A percentile compares a stretch with the other conserved stretches of the same genome.
Evolutionary conservation across 129 eudicot species (phyloP).

Genomic region (Centaurea solstitialis): DNA sequence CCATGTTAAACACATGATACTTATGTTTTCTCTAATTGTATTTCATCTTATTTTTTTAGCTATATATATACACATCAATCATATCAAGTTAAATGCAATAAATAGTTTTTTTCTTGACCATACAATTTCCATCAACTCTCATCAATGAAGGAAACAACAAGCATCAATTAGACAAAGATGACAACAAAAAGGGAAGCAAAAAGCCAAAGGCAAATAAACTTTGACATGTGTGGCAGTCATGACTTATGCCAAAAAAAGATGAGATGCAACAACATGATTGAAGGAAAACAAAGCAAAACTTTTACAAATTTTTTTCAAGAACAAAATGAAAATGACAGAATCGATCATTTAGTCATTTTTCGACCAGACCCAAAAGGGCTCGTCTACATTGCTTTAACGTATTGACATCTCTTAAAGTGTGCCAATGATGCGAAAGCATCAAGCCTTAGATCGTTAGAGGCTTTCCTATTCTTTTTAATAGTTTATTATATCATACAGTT

Average conservation of each 20-base stretch:
- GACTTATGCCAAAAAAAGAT: background rate
- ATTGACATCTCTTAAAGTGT: background rate
- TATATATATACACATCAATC: background rate
- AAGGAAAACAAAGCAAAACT: background rate
- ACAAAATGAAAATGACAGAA: background rate
- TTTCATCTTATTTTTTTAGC: too few relatives aligned
- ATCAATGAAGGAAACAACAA: background rate
- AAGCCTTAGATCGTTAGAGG: background rate
- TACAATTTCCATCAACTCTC: background rate
- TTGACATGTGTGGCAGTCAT: background rate
- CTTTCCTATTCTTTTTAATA: background rate
- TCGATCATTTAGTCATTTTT: background rate
- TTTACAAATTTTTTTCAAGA: background rate
- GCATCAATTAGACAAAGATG: background rate
- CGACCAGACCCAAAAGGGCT: background rate
- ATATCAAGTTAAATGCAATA: background rate
- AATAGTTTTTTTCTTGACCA: background rate
- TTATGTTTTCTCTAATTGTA: too few relatives aligned
- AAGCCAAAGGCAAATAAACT: background rate
- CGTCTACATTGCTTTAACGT: background rate
- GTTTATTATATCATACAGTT: background rate
- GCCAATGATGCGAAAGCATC: background rate
- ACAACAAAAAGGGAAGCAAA: background rate
- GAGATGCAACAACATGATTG: background rate
- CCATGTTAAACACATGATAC: too few relatives aligned